Evolutionary conservation across 306 rosid species (phyloP).

Genomic region (Fagus sylvatica): DNA sequence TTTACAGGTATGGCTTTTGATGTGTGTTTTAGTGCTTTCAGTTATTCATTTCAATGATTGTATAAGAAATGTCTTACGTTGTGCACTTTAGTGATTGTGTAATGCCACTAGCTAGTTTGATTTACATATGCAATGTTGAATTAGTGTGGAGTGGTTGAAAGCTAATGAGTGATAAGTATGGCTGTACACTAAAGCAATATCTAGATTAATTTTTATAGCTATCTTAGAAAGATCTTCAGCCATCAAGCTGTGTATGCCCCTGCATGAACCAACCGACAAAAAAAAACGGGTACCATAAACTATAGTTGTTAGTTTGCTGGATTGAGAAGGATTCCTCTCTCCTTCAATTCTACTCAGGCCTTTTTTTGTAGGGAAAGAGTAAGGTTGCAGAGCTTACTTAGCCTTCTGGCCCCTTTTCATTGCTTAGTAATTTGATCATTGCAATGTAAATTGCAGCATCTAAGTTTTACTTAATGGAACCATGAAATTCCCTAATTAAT

Average conservation of each 20-base stretch:
- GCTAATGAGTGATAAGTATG: background rate
- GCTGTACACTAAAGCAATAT: background rate
- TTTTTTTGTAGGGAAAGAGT: too few relatives aligned
- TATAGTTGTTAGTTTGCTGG: too few relatives aligned
- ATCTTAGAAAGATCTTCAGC: background rate
- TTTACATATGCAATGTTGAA: background rate
- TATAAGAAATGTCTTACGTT: background rate
- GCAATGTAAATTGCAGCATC: background rate
- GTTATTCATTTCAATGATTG: conserved; percentile 12
- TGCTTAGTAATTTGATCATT: background rate
- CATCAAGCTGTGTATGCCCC: background rate
- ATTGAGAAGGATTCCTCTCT: too few relatives aligned
- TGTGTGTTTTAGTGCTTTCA: background rate
- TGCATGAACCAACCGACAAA: too few relatives aligned
- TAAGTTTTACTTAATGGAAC: background rate
- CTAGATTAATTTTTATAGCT: background rate
- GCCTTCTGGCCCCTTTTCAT: background rate
- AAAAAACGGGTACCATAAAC: too few relatives aligned
- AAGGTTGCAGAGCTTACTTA: too few relatives aligned
- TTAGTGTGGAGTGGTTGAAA: background rate
- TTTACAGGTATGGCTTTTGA: conserved; percentile 63
- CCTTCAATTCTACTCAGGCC: too few relatives aligned
- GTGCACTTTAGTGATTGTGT: background rate
- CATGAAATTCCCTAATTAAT: background rate
- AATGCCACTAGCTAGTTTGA: background rate